These are phyloP conservation scores for Cyberlindnera misumaiensis DNA, from an alignment of 805 yeast genomes.

Conservation along the genomic window DNA sequence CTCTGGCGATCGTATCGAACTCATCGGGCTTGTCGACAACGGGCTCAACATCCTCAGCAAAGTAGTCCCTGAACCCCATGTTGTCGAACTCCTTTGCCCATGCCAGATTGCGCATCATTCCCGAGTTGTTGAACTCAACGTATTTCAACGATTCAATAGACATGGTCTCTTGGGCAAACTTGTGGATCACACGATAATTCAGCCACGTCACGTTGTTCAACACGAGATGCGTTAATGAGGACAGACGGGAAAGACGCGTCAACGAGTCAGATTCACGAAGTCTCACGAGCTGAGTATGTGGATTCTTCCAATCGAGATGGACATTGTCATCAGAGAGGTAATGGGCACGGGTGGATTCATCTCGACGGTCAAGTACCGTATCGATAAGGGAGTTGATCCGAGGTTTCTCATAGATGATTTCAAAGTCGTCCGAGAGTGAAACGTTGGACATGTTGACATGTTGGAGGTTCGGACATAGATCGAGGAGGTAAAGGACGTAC, in stretches of 20 bases:
- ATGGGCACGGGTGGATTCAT: background rate
- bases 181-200: conserved; percentile 31
- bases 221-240: conserved; percentile 26
- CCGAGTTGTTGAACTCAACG: conserved; percentile 40
- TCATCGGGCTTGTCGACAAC: conserved; percentile 1
- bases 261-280: conserved; percentile 21
- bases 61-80: conserved; percentile 13
- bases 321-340: conserved; percentile 19
- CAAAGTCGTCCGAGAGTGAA: conserved; percentile 62
- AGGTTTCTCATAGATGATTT: conserved; percentile 26
- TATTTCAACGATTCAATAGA: conserved; percentile 7
- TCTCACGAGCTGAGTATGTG: conserved; percentile 13
- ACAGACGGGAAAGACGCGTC: conserved; percentile 27
- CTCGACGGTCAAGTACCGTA: conserved; percentile 8
- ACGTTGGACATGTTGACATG: conserved; percentile 53
- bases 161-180: conserved; percentile 20
- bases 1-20: conserved; percentile 9
- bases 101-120: conserved; percentile 39
- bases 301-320: conserved; percentile 17
- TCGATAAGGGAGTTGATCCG: conserved; percentile 18
- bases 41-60: conserved; percentile 13
- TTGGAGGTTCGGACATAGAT: conserved; percentile 57
- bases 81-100: conserved; percentile 32
- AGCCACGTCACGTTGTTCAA: conserved; percentile 43
- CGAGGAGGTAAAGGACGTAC: conserved; percentile 57